Base-by-base conservation (phyloP, 306 rosid genomes). In the Quercus aquifolioides region DNA sequence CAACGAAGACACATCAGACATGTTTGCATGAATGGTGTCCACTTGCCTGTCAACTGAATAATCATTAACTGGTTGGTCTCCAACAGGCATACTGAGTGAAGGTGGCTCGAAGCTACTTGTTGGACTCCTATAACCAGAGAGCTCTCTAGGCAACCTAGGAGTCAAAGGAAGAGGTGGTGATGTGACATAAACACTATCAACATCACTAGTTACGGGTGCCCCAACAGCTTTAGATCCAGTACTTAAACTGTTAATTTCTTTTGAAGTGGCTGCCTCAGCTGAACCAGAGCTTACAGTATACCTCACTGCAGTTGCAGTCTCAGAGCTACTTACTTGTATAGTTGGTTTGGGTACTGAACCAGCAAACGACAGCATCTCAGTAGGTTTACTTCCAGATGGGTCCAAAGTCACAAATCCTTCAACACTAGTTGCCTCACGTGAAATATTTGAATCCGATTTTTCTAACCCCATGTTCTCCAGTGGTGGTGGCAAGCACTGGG, bases 401-500 rank as follows among this genome's bases (percentile, higher is more conserved):
- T 87, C 89, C 74, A 80, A 56, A 60, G 85, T 81, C 79, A 84
- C 56, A 73, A 88, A 88, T 77, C 91, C 97, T 79, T 89, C 98
- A 82, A 83, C 75, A 75, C 86, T 77, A 51, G 80, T 71, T 55
- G 86, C 86, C 83, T 95, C 94, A 3, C 82, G 89, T 17, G 90
- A 87, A 78, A 88, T 82, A 87, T 62, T 74, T 57, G 97, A 90
- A 84, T 93, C 99, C 15, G 89, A 78, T 87, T 89, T 90, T 79
- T 91, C 98, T 73, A 90, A 73, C 19, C 87, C 94, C 43, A 84
- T 73, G 76, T 88, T 89, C 82, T 93, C 98, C 65, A 89, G 46
- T 0, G 92, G 98, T 1, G 98, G 94, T 31, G 99, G 99, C 84
- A 96, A 89, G 85, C 99, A 96, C 85, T 91, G 97, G 65, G 94